Percentiles rank a stretch among this genome's conserved stretches.
Evolutionary conservation across 1,139 yeast species (phyloP).

Genomic region (Hyphopichia khmerensis): DNA sequence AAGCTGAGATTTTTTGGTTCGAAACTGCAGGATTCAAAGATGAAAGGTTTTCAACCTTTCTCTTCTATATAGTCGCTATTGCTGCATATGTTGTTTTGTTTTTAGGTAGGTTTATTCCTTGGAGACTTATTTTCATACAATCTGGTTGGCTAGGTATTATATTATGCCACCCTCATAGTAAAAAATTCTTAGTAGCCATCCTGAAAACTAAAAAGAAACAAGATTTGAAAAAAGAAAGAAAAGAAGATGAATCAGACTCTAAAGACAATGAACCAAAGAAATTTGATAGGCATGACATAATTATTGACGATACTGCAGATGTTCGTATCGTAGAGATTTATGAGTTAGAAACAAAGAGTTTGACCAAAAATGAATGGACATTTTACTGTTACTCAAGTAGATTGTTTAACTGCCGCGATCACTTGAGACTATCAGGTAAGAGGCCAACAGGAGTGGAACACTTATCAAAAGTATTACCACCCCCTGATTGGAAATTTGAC

Average conservation of each 20-base stretch:
- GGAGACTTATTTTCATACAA: slow-evolving; percentile 57
- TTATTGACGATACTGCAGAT: slow-evolving; percentile 70
- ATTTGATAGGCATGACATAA: slow-evolving; percentile 48
- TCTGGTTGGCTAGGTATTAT: slow-evolving; percentile 54
- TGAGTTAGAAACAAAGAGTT: slow-evolving; percentile 69
- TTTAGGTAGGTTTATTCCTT: slow-evolving; percentile 65
- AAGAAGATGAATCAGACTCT: slow-evolving; percentile 1
- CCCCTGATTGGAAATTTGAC: slow-evolving; percentile 74
- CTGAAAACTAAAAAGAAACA: slow-evolving; percentile 9
- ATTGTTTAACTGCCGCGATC: slow-evolving; percentile 54
- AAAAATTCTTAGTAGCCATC: slow-evolving; percentile 27
- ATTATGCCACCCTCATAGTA: slow-evolving; percentile 58
- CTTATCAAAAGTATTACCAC: slow-evolving; percentile 61
- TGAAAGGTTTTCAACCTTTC: slow-evolving; percentile 64
- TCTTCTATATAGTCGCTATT: slow-evolving; percentile 39
- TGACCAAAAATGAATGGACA: slow-evolving; percentile 61
- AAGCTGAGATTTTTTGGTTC: slow-evolving; percentile 53
- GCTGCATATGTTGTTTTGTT: slow-evolving; percentile 39
- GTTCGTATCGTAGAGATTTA: slow-evolving; percentile 65
- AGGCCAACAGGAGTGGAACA: slow-evolving; percentile 64
- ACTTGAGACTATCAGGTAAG: slow-evolving; percentile 53
- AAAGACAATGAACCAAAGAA: slow-evolving; percentile 16
- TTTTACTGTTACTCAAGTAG: slow-evolving; percentile 32
- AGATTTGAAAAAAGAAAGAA: slow-evolving; percentile 8
- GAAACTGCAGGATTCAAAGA: slow-evolving; percentile 74